Evolutionary conservation across 1,139 yeast genomes (phyloP).

Genomic region (Debaryomycetaceae sp.): DNA sequence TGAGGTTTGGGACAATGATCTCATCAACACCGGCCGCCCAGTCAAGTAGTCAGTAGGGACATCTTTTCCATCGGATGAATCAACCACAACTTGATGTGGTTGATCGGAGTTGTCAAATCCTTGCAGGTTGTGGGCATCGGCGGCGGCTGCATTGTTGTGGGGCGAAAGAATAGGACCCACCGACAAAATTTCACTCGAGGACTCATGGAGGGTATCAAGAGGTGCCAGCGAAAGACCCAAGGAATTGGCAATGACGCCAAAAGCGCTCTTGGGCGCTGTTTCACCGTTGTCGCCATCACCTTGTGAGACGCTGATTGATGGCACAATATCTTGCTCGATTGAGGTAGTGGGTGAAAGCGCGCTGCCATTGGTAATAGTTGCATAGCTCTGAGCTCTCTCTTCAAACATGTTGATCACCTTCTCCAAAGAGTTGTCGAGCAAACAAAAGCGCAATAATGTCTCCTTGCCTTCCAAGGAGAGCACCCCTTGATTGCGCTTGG

Average conservation of each 20-base stretch:
- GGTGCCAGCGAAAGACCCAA: constrained; percentile 1
- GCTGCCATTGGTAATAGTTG: constrained; percentile 1
- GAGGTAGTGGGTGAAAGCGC: constrained; percentile 7
- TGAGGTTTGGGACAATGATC: constrained; percentile 63
- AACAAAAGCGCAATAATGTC: constrained; percentile 38
- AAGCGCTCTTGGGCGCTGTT: too few relatives aligned
- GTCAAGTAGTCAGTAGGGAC: constrained; percentile 64
- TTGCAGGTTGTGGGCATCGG: constrained; percentile 15
- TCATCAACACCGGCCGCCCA: constrained; percentile 65
- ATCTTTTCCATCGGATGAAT: constrained; percentile 48
- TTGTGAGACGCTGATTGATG: constrained; percentile 9
- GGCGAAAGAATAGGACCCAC: constrained; percentile 56
- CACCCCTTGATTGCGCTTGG: constrained; percentile 31
- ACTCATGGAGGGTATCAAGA: constrained; percentile 39
- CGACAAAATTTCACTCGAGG: constrained; percentile 47
- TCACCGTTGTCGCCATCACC: constrained; percentile 7
- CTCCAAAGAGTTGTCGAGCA: constrained; percentile 41
- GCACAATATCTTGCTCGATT: constrained; percentile 1
- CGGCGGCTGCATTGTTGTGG: constrained; percentile 21
- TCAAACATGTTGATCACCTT: constrained; percentile 41
- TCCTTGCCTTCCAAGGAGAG: constrained; percentile 44
- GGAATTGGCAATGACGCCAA: constrained; percentile 1
- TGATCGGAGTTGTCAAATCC: constrained; percentile 29
- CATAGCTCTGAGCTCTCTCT: constrained; percentile 28
- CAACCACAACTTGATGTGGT: constrained; percentile 69